Evolutionary conservation across 805 yeast species (phyloP).

Genomic region (Schwanniomyces sp.): DNA sequence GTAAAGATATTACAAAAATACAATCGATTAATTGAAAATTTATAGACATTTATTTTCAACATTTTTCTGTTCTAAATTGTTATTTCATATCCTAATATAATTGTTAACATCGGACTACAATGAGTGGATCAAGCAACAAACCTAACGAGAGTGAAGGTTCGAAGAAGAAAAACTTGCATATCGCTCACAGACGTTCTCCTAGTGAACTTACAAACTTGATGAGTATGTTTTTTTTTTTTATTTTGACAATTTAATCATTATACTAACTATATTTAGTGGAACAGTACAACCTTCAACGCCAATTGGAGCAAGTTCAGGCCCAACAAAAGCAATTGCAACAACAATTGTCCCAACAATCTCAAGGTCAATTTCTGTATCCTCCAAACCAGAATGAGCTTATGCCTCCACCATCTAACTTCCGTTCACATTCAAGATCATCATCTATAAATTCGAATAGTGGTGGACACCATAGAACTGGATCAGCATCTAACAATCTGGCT

Average conservation of each 20-base stretch:
- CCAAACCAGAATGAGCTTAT: conserved; percentile 16
- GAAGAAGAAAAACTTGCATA: conserved; percentile 56
- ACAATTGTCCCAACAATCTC: conserved; percentile 57
- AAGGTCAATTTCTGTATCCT: conserved; percentile 25
- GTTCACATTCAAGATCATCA: conserved; percentile 36
- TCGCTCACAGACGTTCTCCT: conserved; percentile 98
- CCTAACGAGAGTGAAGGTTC: conserved; percentile 2
- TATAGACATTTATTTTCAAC: not conserved
- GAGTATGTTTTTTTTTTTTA: conserved; percentile 28
- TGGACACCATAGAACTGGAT: conserved; percentile 37
- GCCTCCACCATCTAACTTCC: conserved; percentile 22
- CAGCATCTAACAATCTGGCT: conserved; percentile 18
- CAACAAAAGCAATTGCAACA: conserved; percentile 77
- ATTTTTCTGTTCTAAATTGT: not conserved
- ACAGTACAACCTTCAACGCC: conserved; percentile 85
- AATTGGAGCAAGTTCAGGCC: conserved; percentile 85
- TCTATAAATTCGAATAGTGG: conserved; percentile 18
- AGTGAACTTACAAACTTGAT: conserved; percentile 88
- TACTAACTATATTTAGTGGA: conserved; percentile 48
- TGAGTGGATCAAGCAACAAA: not conserved
- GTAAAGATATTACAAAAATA: not conserved
- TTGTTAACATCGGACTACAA: not conserved
- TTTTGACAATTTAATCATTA: not conserved
- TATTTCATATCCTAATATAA: not conserved
- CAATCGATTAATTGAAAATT: not conserved